Percentiles rank a stretch among this genome's conserved stretches.
phyloP scores from a whole-genome alignment of 371 early-diverging fungal genomes.

The Smittium culicis region DNA sequence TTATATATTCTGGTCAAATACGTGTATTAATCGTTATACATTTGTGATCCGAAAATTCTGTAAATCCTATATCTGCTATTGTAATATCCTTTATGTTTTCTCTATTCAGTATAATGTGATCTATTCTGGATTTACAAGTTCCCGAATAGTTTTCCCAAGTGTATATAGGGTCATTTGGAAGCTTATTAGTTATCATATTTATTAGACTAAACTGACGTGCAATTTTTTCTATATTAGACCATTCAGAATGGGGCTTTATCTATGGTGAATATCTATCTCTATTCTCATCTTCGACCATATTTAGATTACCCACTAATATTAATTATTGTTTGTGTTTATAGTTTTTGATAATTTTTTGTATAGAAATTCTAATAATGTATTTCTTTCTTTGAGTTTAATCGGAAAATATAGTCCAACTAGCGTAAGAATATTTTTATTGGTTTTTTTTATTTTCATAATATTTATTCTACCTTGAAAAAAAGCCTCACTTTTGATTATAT shows the following conservation, averaged over 20 bases:
- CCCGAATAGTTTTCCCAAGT: neutral
- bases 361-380: neutral
- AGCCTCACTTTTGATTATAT: too few relatives aligned
- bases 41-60: neutral
- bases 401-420: neutral
- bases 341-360: neutral
- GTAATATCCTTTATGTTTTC: neutral
- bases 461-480: too few relatives aligned
- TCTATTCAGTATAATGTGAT: neutral
- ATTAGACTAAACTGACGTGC: neutral
- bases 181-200: neutral
- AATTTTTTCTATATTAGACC: neutral
- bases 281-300: neutral
- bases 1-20: neutral
- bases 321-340: too few relatives aligned
- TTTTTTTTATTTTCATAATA: too few relatives aligned
- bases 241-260: neutral
- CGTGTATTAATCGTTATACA: neutral
- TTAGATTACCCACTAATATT: neutral
- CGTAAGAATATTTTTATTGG: too few relatives aligned
- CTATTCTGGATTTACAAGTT: neutral
- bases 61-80: neutral
- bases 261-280: neutral
- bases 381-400: neutral
- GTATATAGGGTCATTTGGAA: neutral